Percentiles rank a stretch among this genome's conserved stretches.
phyloP scores from a whole-genome alignment of 768 basidiomycete species.

The Tylopilus plumbeoviolaceoides region DNA sequence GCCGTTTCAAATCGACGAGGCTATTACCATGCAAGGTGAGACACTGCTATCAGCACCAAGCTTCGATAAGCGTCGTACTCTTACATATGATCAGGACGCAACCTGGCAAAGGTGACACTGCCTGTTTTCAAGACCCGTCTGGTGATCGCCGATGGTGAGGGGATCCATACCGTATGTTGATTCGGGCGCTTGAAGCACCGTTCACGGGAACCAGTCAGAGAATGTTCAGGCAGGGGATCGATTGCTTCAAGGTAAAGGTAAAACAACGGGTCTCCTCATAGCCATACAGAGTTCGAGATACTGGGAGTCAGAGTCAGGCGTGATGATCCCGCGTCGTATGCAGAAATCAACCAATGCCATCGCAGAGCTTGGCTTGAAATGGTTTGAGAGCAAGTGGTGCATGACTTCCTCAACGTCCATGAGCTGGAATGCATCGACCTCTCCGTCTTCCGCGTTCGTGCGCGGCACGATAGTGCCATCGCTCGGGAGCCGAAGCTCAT shows the following conservation, averaged over 20 bases:
- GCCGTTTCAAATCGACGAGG: too few relatives aligned
- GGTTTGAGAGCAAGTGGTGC: conserved; percentile 29
- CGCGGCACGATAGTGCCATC: conserved; percentile 33
- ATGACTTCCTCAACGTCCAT: conserved; percentile 34
- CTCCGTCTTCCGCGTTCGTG: conserved; percentile 37
- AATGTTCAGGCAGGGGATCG: neutral
- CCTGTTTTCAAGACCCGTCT: too few relatives aligned
- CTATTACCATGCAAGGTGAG: too few relatives aligned
- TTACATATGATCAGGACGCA: too few relatives aligned
- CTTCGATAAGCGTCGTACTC: too few relatives aligned
- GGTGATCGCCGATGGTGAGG: too few relatives aligned
- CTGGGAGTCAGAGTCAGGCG: conserved; percentile 20
- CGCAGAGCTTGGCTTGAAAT: conserved; percentile 42
- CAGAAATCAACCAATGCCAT: conserved; percentile 42
- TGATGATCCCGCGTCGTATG: conserved; percentile 33
- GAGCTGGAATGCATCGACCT: conserved; percentile 41
- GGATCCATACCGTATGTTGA: neutral
- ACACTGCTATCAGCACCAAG: too few relatives aligned
- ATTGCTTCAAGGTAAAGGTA: conserved; percentile 20
- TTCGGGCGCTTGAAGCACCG: neutral
- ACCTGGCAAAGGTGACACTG: too few relatives aligned
- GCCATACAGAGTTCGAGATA: conserved; percentile 26
- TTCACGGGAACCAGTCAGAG: neutral
- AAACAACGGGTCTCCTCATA: conserved; percentile 13
- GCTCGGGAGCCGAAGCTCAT: conserved; percentile 38